Evolutionary conservation across 23 red algal species (phyloP), one percentile per base, ranked within the genome.

Genomic region (Cyanidiococcus yangmingshanensis): DNA sequence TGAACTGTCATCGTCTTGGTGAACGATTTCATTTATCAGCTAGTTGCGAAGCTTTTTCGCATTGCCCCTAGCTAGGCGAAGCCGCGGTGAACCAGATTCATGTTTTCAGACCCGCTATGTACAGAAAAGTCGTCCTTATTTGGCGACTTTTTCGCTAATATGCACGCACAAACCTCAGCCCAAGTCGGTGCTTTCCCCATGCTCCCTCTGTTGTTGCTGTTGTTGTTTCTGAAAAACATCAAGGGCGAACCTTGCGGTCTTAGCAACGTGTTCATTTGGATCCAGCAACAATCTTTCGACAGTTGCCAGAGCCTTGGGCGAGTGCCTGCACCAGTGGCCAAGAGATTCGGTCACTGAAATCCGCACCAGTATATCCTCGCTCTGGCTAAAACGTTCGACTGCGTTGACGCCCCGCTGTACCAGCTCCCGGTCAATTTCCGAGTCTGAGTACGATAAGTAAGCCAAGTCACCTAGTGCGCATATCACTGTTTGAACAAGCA

Each of bases 401-500:
- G 63, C 63, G 7, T 30, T 2, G 12, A 71, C 63, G 7, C 16
- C 7, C 16, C 63, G 63, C 63, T 25, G n/a, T 17, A 25, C 16
- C 63, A 25, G 32, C 27, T 71, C 63, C 63, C 7, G 63, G n/a
- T 71, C 63, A 2, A 71, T 54, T 21, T 54, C 45, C 45, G 45
- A 54, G 12, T 54, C 12, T 7, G n/a, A 35, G 27, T 71, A 25
- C 16, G 3, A 3, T 25, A 30, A 12, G 63, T 25, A 25, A 2
- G n/a, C 63, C 3, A 71, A 12, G 21, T 71, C 63, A 35, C 63
- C 63, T 3, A 71, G n/a, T 7, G n/a, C 21, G 32, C 63, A 25
- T 35, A 71, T 35, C 63, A 71, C 63, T 29, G 63, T 32, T 29
- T 71, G 63, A 25, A 71, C 63, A 71, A 71, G 32, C 16, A 71